Conservation (phyloP, 2,329 filamentous ascomycete species). For the Cordyceps farinosa region DNA sequence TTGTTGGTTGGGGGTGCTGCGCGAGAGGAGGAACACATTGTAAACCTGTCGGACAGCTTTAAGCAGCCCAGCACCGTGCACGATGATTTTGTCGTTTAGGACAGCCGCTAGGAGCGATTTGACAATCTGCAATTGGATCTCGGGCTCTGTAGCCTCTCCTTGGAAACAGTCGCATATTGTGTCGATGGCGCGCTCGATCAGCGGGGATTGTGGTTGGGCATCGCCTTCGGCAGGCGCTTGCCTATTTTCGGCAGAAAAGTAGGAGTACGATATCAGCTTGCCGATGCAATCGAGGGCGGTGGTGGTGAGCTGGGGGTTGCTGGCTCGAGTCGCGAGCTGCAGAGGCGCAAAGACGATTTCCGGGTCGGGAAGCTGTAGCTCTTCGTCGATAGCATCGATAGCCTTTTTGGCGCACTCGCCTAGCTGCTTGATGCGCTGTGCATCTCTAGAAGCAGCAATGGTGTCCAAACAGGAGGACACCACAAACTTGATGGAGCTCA, state of each 20-base stretch:
- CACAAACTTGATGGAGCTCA: slow-evolving; percentile 95
- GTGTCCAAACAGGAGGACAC: slow-evolving; percentile 80
- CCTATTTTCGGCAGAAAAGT: slow-evolving; percentile 73
- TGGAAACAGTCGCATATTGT: slow-evolving; percentile 99
- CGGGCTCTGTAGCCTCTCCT: slow-evolving; percentile 85
- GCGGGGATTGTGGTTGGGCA: slow-evolving; percentile 49
- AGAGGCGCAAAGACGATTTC: slow-evolving; percentile 89
- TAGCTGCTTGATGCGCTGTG: slow-evolving; percentile 75
- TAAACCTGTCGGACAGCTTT: slow-evolving; percentile 98
- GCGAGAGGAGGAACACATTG: slow-evolving; percentile 96
- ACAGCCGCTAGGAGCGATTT: slow-evolving; percentile 95
- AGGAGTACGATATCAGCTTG: slow-evolving; percentile 97
- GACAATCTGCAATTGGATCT: slow-evolving; percentile 96
- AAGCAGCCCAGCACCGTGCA: slow-evolving; percentile 90
- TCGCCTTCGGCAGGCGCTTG: slow-evolving; percentile 42
- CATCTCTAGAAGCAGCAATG: slow-evolving; percentile 89
- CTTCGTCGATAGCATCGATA: slow-evolving; percentile 79
- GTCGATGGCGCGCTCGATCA: slow-evolving; percentile 97
- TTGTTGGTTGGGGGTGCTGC: slow-evolving; percentile 91
- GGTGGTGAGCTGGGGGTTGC: slow-evolving; percentile 80
- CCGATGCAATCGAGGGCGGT: slow-evolving; percentile 95
- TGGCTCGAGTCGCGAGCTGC: slow-evolving; percentile 82
- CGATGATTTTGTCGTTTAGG: slow-evolving; percentile 96
- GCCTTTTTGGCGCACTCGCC: slow-evolving; percentile 78
- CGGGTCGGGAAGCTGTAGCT: slow-evolving; percentile 79